Conservation (phyloP, 2,329 filamentous ascomycete genomes). For the Fusarium falciforme region DNA sequence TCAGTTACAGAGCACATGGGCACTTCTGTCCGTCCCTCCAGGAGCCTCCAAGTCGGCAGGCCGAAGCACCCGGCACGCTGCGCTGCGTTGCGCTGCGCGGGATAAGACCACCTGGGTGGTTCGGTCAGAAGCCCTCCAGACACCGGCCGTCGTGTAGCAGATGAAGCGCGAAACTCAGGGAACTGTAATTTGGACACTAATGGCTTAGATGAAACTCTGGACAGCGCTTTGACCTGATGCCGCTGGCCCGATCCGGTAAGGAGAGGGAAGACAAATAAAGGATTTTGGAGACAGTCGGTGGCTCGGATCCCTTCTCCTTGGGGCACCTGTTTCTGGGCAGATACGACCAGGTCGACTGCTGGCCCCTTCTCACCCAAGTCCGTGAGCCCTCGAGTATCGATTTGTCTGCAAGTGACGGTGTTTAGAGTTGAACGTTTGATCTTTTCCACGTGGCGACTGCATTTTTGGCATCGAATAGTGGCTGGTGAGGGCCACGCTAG, state of each 20-base stretch:
- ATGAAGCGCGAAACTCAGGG: slow-evolving; percentile 15
- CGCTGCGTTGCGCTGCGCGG: neutral
- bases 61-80: slow-evolving; percentile 6
- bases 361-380: slow-evolving; percentile 3
- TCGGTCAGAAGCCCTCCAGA: slow-evolving; percentile 12
- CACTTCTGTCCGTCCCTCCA: neutral
- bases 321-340: neutral
- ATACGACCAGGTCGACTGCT: slow-evolving; percentile 4
- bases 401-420: neutral
- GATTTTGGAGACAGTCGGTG: slow-evolving; percentile 1
- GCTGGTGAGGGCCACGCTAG: slow-evolving; percentile 10
- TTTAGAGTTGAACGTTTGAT: slow-evolving; percentile 6
- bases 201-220: slow-evolving; percentile 39
- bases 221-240: slow-evolving; percentile 38
- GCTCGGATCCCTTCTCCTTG: slow-evolving; percentile 1
- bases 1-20: slow-evolving; percentile 16
- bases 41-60: neutral
- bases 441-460: slow-evolving; percentile 24
- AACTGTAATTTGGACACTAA: slow-evolving; percentile 34
- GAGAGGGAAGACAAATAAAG: slow-evolving; percentile 15
- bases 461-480: slow-evolving; percentile 11
- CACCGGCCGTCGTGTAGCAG: neutral
- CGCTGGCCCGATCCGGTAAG: slow-evolving; percentile 16
- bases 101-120: slow-evolving; percentile 6
- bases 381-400: neutral